phyloP scores from a whole-genome alignment of 176 grass and related monocot species.

The Aegilops longissima region DNA sequence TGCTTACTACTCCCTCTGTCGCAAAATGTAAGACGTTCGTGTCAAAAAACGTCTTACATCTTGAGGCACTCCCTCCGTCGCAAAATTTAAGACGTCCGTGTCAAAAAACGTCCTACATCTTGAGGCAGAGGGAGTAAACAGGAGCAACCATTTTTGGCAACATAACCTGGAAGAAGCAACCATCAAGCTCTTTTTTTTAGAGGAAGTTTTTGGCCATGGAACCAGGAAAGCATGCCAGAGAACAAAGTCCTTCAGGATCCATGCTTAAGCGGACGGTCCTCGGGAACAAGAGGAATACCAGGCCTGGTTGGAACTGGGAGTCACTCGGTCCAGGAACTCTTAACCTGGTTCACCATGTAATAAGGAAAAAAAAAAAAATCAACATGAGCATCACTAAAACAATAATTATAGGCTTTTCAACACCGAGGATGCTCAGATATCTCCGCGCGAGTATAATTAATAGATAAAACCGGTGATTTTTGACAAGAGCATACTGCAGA shows the following conservation, averaged over 20 bases:
- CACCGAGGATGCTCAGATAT: neutral
- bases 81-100: too few species aligned
- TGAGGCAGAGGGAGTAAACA: too few species aligned
- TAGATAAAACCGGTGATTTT: conserved; percentile 15
- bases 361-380: neutral
- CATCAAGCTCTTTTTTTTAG: neutral
- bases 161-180: neutral
- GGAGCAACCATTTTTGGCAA: neutral
- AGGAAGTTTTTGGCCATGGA: neutral
- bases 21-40: too few species aligned
- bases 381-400: neutral
- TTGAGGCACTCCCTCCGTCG: too few species aligned
- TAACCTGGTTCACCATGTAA: neutral
- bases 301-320: conserved; percentile 6
- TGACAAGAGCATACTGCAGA: neutral
- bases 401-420: neutral
- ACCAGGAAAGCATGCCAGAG: neutral
- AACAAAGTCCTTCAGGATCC: neutral
- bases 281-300: neutral
- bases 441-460: neutral
- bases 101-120: too few species aligned
- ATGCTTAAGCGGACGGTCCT: neutral
- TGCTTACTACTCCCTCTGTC: neutral
- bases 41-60: too few species aligned
- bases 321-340: neutral